Percentiles rank a stretch among this genome's conserved stretches.
These are phyloP conservation scores for Boletus coccyginus DNA, from an alignment of 768 basidiomycete genomes.

Conservation along the genomic window DNA sequence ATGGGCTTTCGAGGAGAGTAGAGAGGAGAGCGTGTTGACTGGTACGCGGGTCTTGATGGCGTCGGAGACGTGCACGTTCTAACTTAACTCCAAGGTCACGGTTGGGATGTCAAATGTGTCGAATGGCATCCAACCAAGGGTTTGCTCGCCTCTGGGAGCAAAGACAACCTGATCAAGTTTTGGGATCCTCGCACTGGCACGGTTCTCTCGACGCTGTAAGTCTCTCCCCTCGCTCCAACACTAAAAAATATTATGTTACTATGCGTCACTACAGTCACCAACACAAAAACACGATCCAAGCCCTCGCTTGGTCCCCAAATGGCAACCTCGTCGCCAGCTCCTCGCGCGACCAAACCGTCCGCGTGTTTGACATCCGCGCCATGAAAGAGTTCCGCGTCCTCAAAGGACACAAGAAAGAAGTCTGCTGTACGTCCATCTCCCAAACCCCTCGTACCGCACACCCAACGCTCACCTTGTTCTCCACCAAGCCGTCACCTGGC, in stretches of 20 bases:
- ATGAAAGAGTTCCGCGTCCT: conserved; percentile 94
- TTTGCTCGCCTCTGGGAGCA: conserved; percentile 89
- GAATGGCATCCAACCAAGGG: conserved; percentile 99
- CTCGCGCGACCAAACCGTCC: conserved; percentile 90
- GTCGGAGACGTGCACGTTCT: neutral
- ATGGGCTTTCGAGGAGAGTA: conserved; percentile 91
- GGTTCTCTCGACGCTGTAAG: conserved; percentile 85
- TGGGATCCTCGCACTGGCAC: conserved; percentile 98
- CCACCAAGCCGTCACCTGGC: conserved; percentile 83
- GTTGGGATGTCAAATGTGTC: conserved; percentile 98
- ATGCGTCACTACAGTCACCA: conserved; percentile 61
- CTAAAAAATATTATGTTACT: neutral
- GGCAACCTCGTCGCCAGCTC: conserved; percentile 94
- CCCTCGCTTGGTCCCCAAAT: conserved; percentile 89
- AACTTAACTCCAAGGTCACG: conserved; percentile 67
- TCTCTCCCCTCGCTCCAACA: conserved; percentile 1
- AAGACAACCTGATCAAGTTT: conserved; percentile 98
- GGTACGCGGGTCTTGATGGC: conserved; percentile 40
- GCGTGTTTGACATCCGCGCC: conserved; percentile 96
- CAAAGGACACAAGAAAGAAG: conserved; percentile 98
- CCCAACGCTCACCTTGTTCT: neutral
- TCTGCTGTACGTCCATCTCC: conserved; percentile 69
- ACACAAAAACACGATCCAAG: conserved; percentile 97
- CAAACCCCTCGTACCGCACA: neutral
- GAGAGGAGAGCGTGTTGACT: conserved; percentile 84